Percentiles rank a stretch among this genome's conserved stretches.
Conservation (phyloP, 495 filamentous ascomycete species). For the Tuber magnatum region DNA sequence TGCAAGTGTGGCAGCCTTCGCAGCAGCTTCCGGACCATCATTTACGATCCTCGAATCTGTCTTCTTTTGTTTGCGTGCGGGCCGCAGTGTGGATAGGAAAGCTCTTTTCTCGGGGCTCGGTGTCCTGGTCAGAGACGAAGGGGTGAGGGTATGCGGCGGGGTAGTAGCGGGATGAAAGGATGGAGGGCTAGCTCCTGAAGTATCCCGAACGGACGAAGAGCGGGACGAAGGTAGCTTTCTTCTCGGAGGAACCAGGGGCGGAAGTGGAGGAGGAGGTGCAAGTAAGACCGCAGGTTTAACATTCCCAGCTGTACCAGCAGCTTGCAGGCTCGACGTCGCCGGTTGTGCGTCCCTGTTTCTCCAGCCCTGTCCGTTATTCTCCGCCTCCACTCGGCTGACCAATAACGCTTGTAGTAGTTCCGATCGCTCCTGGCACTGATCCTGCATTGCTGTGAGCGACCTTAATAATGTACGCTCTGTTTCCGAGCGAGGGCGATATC, state of each 20-base stretch:
- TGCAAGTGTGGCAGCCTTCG: constrained; percentile 79
- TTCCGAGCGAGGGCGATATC: constrained; percentile 69
- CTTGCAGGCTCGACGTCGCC: background rate
- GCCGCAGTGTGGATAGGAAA: constrained; percentile 76
- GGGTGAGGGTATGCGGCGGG: constrained; percentile 17
- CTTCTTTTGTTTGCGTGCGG: constrained; percentile 39
- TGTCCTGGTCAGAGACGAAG: constrained; percentile 51
- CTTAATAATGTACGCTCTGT: constrained; percentile 78
- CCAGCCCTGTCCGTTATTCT: constrained; percentile 36
- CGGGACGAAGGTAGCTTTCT: background rate
- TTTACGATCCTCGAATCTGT: constrained; percentile 40
- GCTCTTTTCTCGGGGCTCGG: constrained; percentile 75
- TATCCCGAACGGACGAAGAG: background rate
- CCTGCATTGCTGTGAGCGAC: constrained; percentile 70
- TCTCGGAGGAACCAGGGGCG: constrained; percentile 49
- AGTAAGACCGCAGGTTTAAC: constrained; percentile 9
- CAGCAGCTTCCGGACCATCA: constrained; percentile 51
- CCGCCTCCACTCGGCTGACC: constrained; percentile 61
- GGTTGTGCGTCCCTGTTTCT: constrained; percentile 5
- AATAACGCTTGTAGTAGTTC: constrained; percentile 77
- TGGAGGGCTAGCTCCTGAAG: background rate
- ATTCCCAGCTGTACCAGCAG: background rate
- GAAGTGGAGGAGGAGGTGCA: constrained; percentile 55
- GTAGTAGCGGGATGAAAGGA: constrained; percentile 1
- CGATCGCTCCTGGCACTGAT: constrained; percentile 90